Conservation (phyloP, 2,329 filamentous ascomycete genomes). For the Dactylellina drechsleri region DNA sequence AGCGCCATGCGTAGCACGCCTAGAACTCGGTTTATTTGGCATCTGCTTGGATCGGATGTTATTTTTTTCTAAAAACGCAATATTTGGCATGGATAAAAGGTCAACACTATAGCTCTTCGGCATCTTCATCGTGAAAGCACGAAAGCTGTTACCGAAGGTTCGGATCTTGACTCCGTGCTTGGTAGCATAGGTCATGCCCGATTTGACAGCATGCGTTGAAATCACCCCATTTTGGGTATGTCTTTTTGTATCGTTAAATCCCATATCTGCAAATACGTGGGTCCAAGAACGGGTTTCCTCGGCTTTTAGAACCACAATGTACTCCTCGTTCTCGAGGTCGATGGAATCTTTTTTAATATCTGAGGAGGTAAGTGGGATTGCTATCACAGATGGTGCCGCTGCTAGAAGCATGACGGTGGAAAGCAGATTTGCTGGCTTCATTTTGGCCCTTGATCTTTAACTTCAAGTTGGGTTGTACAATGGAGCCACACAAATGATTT, state of each 20-base stretch:
- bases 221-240: slow-evolving; percentile 61
- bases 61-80: slow-evolving; percentile 31
- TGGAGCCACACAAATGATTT: too few species aligned
- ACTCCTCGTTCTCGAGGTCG: slow-evolving; percentile 31
- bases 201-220: slow-evolving; percentile 10
- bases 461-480: too few species aligned
- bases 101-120: background rate
- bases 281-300: slow-evolving; percentile 53
- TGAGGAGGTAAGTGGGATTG: background rate
- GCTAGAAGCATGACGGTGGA: slow-evolving; percentile 4
- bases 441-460: background rate
- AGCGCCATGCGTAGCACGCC: background rate
- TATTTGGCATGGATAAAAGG: background rate
- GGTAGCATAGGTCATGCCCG: slow-evolving; percentile 12
- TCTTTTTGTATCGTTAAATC: slow-evolving; percentile 59
- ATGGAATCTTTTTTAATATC: background rate
- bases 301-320: slow-evolving; percentile 55
- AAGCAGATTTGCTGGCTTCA: slow-evolving; percentile 22
- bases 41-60: slow-evolving; percentile 25
- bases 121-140: slow-evolving; percentile 56
- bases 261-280: slow-evolving; percentile 55
- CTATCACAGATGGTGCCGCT: background rate
- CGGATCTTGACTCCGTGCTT: slow-evolving; percentile 25
- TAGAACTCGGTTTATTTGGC: background rate
- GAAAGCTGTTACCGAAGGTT: slow-evolving; percentile 25